A percentile compares a stretch with the other conserved stretches of the same genome.
phyloP scores from a whole-genome alignment of 768 basidiomycete genomes.

The Termitomyces sp. region DNA sequence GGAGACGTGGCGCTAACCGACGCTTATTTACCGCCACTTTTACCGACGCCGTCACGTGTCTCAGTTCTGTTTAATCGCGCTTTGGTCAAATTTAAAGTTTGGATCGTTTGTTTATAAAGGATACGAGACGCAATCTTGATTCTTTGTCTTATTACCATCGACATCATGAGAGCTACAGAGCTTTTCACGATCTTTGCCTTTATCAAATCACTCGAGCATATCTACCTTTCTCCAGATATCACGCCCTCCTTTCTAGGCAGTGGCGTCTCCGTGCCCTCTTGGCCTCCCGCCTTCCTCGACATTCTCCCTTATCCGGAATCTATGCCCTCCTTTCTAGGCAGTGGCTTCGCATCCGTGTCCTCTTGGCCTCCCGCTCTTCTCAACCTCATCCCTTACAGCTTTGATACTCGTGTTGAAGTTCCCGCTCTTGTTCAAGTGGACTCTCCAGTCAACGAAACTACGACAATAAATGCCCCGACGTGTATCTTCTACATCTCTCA shows the following conservation, averaged over 20 bases:
- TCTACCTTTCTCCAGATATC: not conserved
- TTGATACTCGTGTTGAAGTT: not conserved
- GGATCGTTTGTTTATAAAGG: not conserved
- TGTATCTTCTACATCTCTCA: not conserved
- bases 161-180: not conserved
- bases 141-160: not conserved
- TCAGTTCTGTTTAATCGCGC: not conserved
- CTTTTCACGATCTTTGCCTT: not conserved
- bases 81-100: not conserved
- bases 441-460: not conserved
- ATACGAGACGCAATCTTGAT: not conserved
- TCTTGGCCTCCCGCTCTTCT: not conserved
- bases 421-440: not conserved
- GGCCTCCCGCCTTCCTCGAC: not conserved
- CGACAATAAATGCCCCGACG: not conserved
- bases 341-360: not conserved
- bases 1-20: not conserved
- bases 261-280: not conserved
- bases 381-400: not conserved
- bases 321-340: not conserved
- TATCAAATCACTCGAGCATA: not conserved
- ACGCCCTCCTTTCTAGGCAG: not conserved
- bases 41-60: not conserved
- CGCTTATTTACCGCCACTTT: not conserved
- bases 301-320: not conserved